Conservation (phyloP, 805 yeast genomes). For the Barnettozyma pratensis region DNA sequence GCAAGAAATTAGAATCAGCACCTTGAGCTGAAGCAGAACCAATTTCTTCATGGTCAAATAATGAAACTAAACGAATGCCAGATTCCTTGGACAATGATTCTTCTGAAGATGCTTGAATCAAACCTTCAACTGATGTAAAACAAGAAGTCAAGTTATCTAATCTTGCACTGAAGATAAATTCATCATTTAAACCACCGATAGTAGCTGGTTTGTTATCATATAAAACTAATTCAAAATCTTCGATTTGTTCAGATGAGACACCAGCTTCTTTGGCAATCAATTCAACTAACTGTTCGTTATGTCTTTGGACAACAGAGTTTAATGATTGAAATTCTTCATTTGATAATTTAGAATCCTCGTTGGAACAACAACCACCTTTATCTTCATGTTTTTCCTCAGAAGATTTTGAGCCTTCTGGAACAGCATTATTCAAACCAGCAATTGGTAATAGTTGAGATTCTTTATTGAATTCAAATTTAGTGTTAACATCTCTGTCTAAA, state of each 20-base stretch:
- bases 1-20: constrained; percentile 88
- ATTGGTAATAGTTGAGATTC: constrained; percentile 86
- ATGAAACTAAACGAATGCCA: constrained; percentile 68
- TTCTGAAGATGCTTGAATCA: constrained; percentile 46
- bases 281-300: constrained; percentile 64
- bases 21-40: constrained; percentile 96
- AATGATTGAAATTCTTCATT: constrained; percentile 60
- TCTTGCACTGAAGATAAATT: constrained; percentile 87
- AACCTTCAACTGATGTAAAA: constrained; percentile 69
- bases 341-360: constrained; percentile 42
- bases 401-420: constrained; percentile 2
- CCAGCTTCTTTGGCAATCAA: constrained; percentile 62
- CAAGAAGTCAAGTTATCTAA: constrained; percentile 89
- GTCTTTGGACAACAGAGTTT: constrained; percentile 64
- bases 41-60: constrained; percentile 94
- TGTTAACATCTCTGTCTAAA: constrained; percentile 68
- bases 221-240: constrained; percentile 84
- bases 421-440: constrained; percentile 55
- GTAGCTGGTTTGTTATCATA: constrained; percentile 81
- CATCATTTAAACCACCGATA: constrained; percentile 86
- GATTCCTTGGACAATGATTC: constrained; percentile 38
- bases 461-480: constrained; percentile 81
- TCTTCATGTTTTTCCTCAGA: constrained; percentile 12
- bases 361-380: constrained; percentile 40
- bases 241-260: constrained; percentile 52